Percentiles rank a stretch among this genome's conserved stretches.
Conservation (phyloP, 257 asterid genomes). For the Jacaranda mimosifolia region DNA sequence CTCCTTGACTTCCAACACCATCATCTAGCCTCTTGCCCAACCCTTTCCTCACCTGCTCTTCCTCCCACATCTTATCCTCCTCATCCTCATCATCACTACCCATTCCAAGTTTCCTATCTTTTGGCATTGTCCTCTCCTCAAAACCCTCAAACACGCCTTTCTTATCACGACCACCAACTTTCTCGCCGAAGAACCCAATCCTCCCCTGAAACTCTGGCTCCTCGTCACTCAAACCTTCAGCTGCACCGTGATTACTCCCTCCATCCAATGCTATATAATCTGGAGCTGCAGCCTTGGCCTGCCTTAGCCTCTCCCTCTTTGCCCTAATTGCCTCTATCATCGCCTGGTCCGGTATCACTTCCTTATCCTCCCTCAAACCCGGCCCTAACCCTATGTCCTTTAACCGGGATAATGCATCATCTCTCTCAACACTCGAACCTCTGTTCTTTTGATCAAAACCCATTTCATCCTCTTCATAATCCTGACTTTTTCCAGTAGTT, state of each 20-base stretch:
- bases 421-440: conserved; percentile 43
- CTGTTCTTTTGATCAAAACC: conserved; percentile 37
- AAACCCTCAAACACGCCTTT: conserved; percentile 91
- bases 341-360: conserved; percentile 70
- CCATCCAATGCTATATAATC: conserved; percentile 89
- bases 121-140: conserved; percentile 63
- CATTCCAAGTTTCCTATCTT: conserved; percentile 51
- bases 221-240: conserved; percentile 96
- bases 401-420: conserved; percentile 47
- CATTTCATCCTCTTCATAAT: conserved; percentile 44
- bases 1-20: conserved; percentile 59
- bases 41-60: conserved; percentile 95
- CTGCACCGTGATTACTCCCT: conserved; percentile 98
- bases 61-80: conserved; percentile 97
- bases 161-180: conserved; percentile 56
- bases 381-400: conserved; percentile 57
- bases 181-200: conserved; percentile 87
- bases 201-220: conserved; percentile 90
- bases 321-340: conserved; percentile 83
- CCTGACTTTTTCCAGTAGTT: conserved; percentile 36
- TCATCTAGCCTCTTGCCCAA: conserved; percentile 91
- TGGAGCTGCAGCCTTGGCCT: conserved; percentile 79
- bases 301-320: conserved; percentile 89
- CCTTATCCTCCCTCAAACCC: conserved; percentile 51
- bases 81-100: conserved; percentile 76